Conservation (phyloP, 2,329 filamentous ascomycete species). For the Aspergillus sp. region DNA sequence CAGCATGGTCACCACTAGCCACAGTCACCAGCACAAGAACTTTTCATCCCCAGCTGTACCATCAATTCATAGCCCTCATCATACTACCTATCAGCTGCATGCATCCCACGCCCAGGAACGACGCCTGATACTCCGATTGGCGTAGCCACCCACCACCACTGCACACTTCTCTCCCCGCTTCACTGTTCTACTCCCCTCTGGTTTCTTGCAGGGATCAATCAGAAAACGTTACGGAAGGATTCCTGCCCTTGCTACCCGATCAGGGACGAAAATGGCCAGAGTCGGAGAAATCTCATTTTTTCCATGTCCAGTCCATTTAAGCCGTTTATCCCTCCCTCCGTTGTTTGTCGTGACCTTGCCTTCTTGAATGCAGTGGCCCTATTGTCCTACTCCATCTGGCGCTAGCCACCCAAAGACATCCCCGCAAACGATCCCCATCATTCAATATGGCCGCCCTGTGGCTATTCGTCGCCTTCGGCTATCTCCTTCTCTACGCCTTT, state of each 20-base stretch:
- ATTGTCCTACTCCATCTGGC: too few relatives aligned
- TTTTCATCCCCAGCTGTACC: too few relatives aligned
- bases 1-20: too few relatives aligned
- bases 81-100: too few relatives aligned
- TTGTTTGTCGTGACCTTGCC: too few relatives aligned
- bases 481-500: constrained; percentile 35
- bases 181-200: background rate
- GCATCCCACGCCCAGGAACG: background rate
- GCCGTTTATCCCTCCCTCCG: too few relatives aligned
- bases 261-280: constrained; percentile 4
- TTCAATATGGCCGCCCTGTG: constrained; percentile 28
- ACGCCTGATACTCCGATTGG: background rate
- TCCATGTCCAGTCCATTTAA: background rate
- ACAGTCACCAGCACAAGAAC: too few relatives aligned
- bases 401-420: too few relatives aligned
- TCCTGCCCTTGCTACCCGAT: constrained; percentile 10
- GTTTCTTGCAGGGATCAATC: constrained; percentile 2
- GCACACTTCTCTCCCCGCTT: constrained; percentile 2
- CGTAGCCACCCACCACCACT: background rate
- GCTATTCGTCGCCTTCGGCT: constrained; percentile 34
- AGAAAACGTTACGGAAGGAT: background rate
- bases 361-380: too few relatives aligned
- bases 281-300: background rate
- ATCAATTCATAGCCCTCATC: too few relatives aligned
- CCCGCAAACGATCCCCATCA: background rate